Base-by-base conservation (phyloP, 2,329 filamentous ascomycete species). In the Rugonectria rugulosa region DNA sequence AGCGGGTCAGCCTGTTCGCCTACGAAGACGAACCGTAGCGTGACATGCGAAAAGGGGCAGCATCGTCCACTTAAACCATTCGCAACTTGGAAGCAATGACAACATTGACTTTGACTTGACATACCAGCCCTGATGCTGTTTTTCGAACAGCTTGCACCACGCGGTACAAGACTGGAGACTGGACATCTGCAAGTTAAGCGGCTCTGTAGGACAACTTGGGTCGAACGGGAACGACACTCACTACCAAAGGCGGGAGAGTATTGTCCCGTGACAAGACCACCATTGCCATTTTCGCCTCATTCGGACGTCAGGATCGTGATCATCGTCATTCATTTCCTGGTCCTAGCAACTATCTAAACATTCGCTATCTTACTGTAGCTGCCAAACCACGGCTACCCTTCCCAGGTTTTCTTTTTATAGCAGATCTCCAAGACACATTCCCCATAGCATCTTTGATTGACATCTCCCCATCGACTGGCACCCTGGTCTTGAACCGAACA, bases 301-400 rank as follows among this genome's bases (percentile, higher is more conserved):
- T 29, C 12, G 51, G 51, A 45, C 21, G 27, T 26, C 29, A 23
- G 29, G 29, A 31, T 32, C 51, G 29, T 54, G 38, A 54, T 32
- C 29, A 12, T 53, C 51, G 37, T 54, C 44, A 43, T 48, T 42
- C 36, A 47, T 37, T 29, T 54, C 20, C 37, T 43, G 31, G 40
- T 23, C 31, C 37, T 38, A 29, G 29, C 36, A 42, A 34, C 38
- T 34, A 34, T 20, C 36, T 19, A 17, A 14, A 23, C 24, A 27
- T 27, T 43, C 15, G 32, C 40, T 31, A 27, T 44, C 23, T 24
- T 45, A 20, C n/a, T 38, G 19, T n/a, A n/a, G 21, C 34, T 32
- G 23, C 7, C 37, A 37, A n/a, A n/a, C n/a, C n/a, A n/a, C n/a
- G 36, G 42, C 43, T 42, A 40, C 44, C 15, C 24, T 24, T 26